Conservation (phyloP, 768 basidiomycete genomes). For the Mycena metata region DNA sequence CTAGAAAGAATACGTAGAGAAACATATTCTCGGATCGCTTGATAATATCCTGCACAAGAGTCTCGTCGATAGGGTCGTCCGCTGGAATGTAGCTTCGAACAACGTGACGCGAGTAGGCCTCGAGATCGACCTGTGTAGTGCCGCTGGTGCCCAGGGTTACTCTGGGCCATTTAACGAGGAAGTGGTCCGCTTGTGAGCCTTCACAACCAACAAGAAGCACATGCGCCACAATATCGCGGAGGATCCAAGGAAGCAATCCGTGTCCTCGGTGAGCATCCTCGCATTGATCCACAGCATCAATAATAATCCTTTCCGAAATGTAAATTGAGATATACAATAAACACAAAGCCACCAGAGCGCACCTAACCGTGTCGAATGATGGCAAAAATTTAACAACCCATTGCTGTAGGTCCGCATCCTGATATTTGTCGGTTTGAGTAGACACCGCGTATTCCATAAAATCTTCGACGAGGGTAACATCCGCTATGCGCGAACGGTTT, state of each 20-base stretch:
- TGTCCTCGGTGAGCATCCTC: constrained; percentile 5
- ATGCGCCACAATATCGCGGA: constrained; percentile 7
- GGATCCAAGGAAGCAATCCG: constrained; percentile 10
- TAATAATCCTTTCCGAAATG: constrained; percentile 15
- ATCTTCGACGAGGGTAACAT: constrained; percentile 13
- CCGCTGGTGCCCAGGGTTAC: constrained; percentile 9
- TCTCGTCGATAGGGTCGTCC: constrained; percentile 8
- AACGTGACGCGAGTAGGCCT: constrained; percentile 18
- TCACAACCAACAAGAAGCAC: constrained; percentile 18
- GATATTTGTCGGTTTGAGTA: constrained; percentile 15
- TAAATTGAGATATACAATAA: too few relatives aligned
- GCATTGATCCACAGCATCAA: constrained; percentile 20
- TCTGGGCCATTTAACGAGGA: constrained; percentile 15
- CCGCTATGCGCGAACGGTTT: constrained; percentile 9
- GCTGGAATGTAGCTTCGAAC: constrained; percentile 16
- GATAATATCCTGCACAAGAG: constrained; percentile 16
- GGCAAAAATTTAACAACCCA: constrained; percentile 12
- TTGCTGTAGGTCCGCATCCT: constrained; percentile 10
- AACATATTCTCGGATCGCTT: constrained; percentile 25
- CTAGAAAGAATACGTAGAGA: constrained; percentile 19
- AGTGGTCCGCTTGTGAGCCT: constrained; percentile 9
- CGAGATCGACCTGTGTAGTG: constrained; percentile 21
- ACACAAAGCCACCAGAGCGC: constrained; percentile 3
- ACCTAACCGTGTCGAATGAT: constrained; percentile 25
- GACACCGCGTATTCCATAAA: constrained; percentile 5